Evolutionary conservation across 225 moss, liverwort and hornwort genomes (phyloP).

Genomic region (Bryoerythrophyllum caledonicum): DNA sequence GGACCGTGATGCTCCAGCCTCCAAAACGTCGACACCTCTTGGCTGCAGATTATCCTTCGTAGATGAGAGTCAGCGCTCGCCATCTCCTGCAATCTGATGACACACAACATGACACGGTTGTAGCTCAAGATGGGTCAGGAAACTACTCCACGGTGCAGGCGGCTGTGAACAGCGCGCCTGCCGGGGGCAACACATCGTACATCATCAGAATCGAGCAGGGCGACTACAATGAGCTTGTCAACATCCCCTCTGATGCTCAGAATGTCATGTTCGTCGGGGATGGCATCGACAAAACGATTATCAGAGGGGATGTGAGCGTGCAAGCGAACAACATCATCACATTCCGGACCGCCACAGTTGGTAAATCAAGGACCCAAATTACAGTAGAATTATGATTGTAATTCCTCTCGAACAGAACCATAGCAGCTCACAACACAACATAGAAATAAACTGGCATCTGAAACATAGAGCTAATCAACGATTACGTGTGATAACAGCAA

Average conservation of each 20-base stretch:
- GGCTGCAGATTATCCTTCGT: not conserved
- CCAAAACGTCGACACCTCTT: not conserved
- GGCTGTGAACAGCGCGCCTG: not conserved
- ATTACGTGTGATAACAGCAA: not conserved
- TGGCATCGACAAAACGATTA: constrained; percentile 6
- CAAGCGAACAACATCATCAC: not conserved
- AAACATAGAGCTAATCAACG: no score
- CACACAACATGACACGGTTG: not conserved
- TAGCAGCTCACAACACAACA: no score
- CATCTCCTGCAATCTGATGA: not conserved
- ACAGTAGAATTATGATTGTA: not conserved
- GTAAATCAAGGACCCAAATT: not conserved
- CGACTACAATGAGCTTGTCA: not conserved
- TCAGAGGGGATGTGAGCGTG: not conserved
- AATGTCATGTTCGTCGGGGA: constrained; percentile 12
- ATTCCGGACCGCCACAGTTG: not conserved
- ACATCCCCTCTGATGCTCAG: not conserved
- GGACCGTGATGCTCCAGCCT: not conserved
- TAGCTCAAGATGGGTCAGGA: constrained; percentile 4
- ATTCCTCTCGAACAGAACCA: no score
- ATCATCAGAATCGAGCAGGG: constrained; percentile 1
- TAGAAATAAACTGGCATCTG: no score
- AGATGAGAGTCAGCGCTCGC: not conserved
- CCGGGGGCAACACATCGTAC: not conserved
- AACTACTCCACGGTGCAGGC: constrained; percentile 8